Percentiles rank a stretch among this genome's conserved stretches.
Evolutionary conservation across 257 asterid species (phyloP).

Genomic region (Euphrasia confusa): DNA sequence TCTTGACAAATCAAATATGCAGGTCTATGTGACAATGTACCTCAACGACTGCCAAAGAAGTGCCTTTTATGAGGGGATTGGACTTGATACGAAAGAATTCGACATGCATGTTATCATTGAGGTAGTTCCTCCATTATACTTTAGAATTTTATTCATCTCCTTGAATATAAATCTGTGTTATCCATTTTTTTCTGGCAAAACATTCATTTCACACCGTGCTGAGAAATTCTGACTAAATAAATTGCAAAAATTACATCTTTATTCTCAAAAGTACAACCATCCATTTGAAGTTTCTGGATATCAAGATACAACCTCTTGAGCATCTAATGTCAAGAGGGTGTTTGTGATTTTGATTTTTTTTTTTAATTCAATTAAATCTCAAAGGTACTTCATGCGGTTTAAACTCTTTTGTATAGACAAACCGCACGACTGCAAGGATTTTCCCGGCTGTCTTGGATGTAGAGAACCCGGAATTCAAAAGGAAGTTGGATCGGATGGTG

Average conservation of each 20-base stretch:
- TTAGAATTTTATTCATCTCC: neutral
- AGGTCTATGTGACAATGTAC: conserved; percentile 55
- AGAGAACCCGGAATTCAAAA: conserved; percentile 84
- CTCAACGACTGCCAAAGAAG: conserved; percentile 30
- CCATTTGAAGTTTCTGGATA: too few relatives aligned
- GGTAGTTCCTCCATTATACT: conserved; percentile 34
- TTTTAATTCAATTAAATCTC: neutral
- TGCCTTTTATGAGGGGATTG: conserved; percentile 90
- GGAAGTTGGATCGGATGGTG: conserved; percentile 89
- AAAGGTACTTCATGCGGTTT: neutral
- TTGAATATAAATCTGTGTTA: neutral
- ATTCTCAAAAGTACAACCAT: too few relatives aligned
- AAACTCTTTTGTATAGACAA: conserved; percentile 35
- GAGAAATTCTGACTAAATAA: too few relatives aligned
- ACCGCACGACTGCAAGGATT: conserved; percentile 67
- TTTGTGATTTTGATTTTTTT: neutral
- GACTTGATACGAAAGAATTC: conserved; percentile 83
- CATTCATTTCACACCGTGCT: too few relatives aligned
- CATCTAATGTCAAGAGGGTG: neutral
- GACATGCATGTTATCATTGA: conserved; percentile 99
- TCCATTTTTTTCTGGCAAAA: too few relatives aligned
- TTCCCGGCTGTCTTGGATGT: conserved; percentile 74
- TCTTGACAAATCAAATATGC: conserved; percentile 22
- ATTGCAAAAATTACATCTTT: too few relatives aligned
- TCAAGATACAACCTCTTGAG: neutral